phyloP scores from a whole-genome alignment of 139 green algal genomes.

The Chlamydomonas schloesseri region DNA sequence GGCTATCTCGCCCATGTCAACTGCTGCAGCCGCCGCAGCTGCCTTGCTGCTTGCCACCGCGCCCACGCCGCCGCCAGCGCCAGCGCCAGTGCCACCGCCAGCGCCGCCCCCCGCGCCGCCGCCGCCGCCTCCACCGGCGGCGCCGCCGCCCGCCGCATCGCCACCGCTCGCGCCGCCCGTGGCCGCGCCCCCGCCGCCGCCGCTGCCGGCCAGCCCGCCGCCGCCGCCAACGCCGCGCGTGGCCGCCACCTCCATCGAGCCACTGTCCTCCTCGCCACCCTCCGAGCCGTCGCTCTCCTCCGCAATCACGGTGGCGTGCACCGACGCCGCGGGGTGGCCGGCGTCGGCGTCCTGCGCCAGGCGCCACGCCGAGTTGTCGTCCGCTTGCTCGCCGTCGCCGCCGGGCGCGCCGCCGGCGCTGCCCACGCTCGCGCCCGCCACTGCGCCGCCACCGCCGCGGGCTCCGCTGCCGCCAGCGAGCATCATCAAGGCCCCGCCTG shows the following conservation, averaged over 20 bases:
- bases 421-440: constrained; percentile 20
- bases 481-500: neutral
- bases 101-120: neutral
- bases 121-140: neutral
- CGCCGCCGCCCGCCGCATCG: neutral
- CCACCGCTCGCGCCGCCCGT: constrained; percentile 22
- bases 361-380: constrained; percentile 12
- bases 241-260: constrained; percentile 17
- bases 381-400: constrained; percentile 27
- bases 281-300: constrained; percentile 35
- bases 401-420: constrained; percentile 18
- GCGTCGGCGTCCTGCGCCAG: constrained; percentile 12
- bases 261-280: constrained; percentile 37
- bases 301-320: constrained; percentile 60
- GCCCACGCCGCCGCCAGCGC: neutral
- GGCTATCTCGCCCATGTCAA: neutral
- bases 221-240: constrained; percentile 20
- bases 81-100: neutral
- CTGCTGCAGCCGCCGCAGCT: neutral
- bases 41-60: constrained; percentile 26
- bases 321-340: constrained; percentile 52
- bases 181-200: neutral
- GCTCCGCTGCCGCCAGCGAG: neutral
- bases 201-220: neutral
- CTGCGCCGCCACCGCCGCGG: neutral